Evolutionary conservation across 148 eudicot genomes (phyloP), one percentile per base, ranked within the genome.

Genomic region (Pouteria glomerata): DNA sequence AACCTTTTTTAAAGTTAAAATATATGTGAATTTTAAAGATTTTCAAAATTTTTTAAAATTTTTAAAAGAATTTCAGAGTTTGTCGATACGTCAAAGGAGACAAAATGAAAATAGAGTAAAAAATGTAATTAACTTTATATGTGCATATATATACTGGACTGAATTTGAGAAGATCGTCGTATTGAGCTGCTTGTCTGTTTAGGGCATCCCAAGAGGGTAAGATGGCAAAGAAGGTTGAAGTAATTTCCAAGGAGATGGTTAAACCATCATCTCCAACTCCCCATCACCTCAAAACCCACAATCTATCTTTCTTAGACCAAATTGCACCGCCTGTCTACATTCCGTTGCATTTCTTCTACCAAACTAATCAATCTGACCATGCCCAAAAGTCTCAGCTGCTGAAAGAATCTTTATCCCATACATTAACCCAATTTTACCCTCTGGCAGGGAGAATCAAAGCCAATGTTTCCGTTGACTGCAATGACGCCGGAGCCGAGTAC

Each of bases 241-340:
- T 73, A 14, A 57, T 65, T 11, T 64, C 78, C 0, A 71, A 18
- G 67, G 78, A 75, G 62, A 69, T 30, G 35, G 61, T 79, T 10
- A 75, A 79, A 65, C 82, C 79, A 39, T 70, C 68, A 59, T 70
- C 73, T 70, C 57, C 69, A 58, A 75, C 82, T 55, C 76, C 82
- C 5, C 23, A 37, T 35, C 82, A 75, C 56, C 79, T 75, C 33
- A 75, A 30, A 67, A 65, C 19, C 57, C 50, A 1, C 26, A 66
- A 64, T 63, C 66, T 75, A 11, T 75, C 82, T 10, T 71, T 50
- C 24, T n/a, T 75, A 5, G 79, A 75, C 44, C 76, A 74, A 71
- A 24, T 65, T 24, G 56, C 58, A 8, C 73, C 76, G 4, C 68
- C 69, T 16, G 11, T 60, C 56, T 67, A 79, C 56, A 39, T 65